Base-by-base conservation (phyloP, 768 basidiomycete genomes). In the Tylopilus subfusipes region DNA sequence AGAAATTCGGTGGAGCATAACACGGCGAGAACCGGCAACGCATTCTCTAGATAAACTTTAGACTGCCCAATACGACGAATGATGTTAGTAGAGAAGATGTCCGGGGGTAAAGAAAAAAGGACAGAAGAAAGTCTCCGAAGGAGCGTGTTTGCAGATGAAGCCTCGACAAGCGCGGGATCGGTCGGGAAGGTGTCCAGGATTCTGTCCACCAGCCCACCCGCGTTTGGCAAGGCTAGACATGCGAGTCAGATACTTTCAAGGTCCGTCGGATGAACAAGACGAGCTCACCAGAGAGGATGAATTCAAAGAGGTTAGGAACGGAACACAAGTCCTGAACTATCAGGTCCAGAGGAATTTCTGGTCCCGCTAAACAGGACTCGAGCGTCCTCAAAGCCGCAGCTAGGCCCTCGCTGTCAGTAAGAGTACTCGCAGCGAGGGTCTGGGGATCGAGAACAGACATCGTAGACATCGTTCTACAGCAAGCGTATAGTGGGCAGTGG, bases 101-200 rank as follows among this genome's bases (percentile, higher is more conserved):
- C 16, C 2, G 58, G 53, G 36, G 64, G 68, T 4, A 68, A 50
- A 48, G 67, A 45, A 49, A 65, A 59, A 0, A 72, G 47, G 50
- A 50, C 56, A 16, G 60, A 54, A 4, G 69, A 68, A 33, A 76
- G 53, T 22, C 55, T 52, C 11, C 39, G 56, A 36, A 75, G 57
- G 25, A 75, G 48, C 19, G 40, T 53, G 22, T 33, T 44, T 18
- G 62, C 52, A 25, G 21, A 52, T 5, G 74, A 73, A 4, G 42
- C 10, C 14, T 44, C 51, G 43, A 69, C 60, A 18, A 53, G 61
- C 14, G 58, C 57, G 8, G 64, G 55, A 39, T 60, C 60, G 1
- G 46, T 52, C 2, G 75, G 76, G 48, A 74, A 78, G 16, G 55
- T 49, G 16, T 66, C 56, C 18, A 76, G 18, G 27, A 78, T 70